Evolutionary conservation across 352 stramenopile species (phyloP).

Genomic region (Pythium grandisporangium): DNA sequence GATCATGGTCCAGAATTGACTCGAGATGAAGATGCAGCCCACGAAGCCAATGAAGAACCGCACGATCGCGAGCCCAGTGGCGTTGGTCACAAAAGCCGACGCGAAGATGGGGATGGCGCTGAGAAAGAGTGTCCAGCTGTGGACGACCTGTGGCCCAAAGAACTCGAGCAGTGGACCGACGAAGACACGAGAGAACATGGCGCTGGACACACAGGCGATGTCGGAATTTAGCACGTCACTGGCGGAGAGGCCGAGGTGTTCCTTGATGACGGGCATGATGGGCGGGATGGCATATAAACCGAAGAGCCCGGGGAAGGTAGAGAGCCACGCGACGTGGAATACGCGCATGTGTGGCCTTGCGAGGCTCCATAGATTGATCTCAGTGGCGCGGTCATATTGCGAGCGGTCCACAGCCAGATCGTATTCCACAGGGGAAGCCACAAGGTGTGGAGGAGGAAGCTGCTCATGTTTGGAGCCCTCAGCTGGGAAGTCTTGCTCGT

Average conservation of each 20-base stretch:
- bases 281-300: conserved; percentile 94
- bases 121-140: conserved; percentile 74
- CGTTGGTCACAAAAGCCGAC: conserved; percentile 82
- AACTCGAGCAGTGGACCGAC: conserved; percentile 91
- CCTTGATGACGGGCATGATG: conserved; percentile 88
- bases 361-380: conserved; percentile 76
- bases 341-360: conserved; percentile 90
- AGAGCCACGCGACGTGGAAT: conserved; percentile 90
- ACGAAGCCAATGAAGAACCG: conserved; percentile 94
- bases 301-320: conserved; percentile 91
- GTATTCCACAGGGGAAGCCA: conserved; percentile 13
- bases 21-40: conserved; percentile 91
- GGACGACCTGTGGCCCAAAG: conserved; percentile 82
- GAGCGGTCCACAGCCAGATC: conserved; percentile 34
- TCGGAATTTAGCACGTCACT: conserved; percentile 88
- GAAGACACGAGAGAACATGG: conserved; percentile 89
- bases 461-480: no score
- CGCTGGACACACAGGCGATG: conserved; percentile 86
- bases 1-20: conserved; percentile 92
- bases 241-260: conserved; percentile 75
- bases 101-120: conserved; percentile 81
- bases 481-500: no score
- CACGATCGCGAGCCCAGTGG: conserved; percentile 66
- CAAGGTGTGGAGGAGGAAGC: no score
- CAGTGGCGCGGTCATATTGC: conserved; percentile 60